Evolutionary conservation across 2,329 filamentous ascomycete genomes (phyloP).

Genomic region (Monilinia aucupariae): DNA sequence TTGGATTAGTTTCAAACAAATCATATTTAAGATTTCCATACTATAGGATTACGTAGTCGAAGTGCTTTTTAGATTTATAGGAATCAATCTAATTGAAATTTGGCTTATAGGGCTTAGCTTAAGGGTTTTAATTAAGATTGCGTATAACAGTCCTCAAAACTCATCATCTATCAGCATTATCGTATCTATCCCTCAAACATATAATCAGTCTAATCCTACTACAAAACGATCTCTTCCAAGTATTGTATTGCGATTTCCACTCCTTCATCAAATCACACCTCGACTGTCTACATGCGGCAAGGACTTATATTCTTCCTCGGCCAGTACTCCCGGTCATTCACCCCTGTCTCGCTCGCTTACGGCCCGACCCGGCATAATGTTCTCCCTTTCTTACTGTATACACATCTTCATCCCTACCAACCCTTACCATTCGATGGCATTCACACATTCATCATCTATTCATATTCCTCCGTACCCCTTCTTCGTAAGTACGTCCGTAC

Average conservation of each 20-base stretch:
- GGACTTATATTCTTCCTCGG: neutral
- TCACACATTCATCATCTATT: neutral
- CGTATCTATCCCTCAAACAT: too few relatives aligned
- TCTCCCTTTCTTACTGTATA: constrained; percentile 18
- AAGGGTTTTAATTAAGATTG: too few relatives aligned
- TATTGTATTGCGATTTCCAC: neutral
- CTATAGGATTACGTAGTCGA: too few relatives aligned
- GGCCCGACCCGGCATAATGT: constrained; percentile 14
- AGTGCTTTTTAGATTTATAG: too few relatives aligned
- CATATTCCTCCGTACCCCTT: neutral
- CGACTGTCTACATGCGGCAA: constrained; percentile 11
- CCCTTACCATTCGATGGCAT: too few relatives aligned
- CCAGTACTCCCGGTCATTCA: neutral
- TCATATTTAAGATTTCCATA: too few relatives aligned
- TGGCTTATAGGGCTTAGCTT: too few relatives aligned
- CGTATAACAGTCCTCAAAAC: too few relatives aligned
- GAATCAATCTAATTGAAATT: too few relatives aligned
- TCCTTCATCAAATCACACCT: neutral
- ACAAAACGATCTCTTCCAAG: neutral
- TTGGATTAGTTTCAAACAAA: too few relatives aligned
- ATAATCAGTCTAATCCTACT: too few relatives aligned
- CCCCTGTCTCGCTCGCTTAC: constrained; percentile 7
- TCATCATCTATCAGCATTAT: too few relatives aligned
- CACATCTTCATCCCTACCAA: neutral
- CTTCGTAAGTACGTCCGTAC: neutral